Evolutionary conservation across 2,329 filamentous ascomycete species (phyloP).

Genomic region (Penicillium sp.): DNA sequence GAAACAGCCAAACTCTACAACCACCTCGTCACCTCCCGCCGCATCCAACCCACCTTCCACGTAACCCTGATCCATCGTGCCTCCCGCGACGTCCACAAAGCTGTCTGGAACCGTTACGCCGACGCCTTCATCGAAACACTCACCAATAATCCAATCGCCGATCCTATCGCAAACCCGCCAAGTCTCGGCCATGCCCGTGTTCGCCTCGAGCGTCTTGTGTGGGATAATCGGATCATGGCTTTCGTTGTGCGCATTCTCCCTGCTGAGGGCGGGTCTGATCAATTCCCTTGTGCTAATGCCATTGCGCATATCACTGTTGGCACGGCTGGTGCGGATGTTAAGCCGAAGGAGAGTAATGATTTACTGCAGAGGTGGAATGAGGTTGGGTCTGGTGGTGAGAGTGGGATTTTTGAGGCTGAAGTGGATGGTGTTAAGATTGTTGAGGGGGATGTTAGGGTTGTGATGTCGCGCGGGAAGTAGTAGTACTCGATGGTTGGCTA

Average conservation of each 20-base stretch:
- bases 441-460: conserved; percentile 52
- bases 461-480: conserved; percentile 37
- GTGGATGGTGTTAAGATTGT: conserved; percentile 54
- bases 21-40: conserved; percentile 65
- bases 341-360: conserved; percentile 92
- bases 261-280: conserved; percentile 33
- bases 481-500: not conserved
- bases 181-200: conserved; percentile 41
- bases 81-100: conserved; percentile 54
- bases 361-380: conserved; percentile 71
- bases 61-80: conserved; percentile 88
- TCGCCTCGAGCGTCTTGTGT: conserved; percentile 66
- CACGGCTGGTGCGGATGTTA: conserved; percentile 67
- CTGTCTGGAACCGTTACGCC: conserved; percentile 71
- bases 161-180: conserved; percentile 28
- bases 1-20: conserved; percentile 65
- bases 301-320: conserved; percentile 87
- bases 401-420: conserved; percentile 52
- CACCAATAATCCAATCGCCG: conserved; percentile 22
- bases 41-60: conserved; percentile 82
- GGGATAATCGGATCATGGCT: conserved; percentile 82
- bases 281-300: conserved; percentile 68
- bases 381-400: conserved; percentile 48
- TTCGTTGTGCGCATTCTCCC: conserved; percentile 70
- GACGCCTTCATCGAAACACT: conserved; percentile 51